Base-by-base conservation (phyloP, 805 yeast species). In the Yamadazyma sp. region DNA sequence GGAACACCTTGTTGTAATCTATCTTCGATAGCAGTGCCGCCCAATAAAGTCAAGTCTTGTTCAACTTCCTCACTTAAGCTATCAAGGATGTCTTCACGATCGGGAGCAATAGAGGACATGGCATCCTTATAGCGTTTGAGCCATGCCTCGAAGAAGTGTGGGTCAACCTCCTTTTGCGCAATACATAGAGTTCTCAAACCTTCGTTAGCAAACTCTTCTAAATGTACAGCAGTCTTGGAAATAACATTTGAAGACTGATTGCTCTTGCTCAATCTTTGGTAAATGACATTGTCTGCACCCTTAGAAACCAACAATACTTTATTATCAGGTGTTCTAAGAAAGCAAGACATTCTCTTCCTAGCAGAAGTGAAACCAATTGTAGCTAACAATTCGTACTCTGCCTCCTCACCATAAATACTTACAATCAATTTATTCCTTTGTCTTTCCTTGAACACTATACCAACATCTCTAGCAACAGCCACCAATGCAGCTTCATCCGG, bases 401-500 rank as follows among this genome's bases (percentile, higher is more conserved):
- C 44, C 6, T 61, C 58, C 27, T 61, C 48, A 3, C 85, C 84
- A 37, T 73, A 73, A 2, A 69, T 54, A 5, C 65, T 64, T 34
- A 76, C 42, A 0, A 59, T 45, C 25, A 80, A 62, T 3, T 71
- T 64, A 26, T 68, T 69, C 53, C 83, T 69, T 14, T 70, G 68
- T 29, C 79, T 67, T 28, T 74, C 82, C 15, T 71, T 59, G 53
- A 82, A 75, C 0, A 75, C 80, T 47, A 80, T 71, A 7, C 95
- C 95, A 20, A 84, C 49, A 54, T 83, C 91, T 35, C 85, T 66
- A 1, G 91, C 91, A 31, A 76, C 81, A 2, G 82, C 68, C n/a
- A 85, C 91, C 37, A 84, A 67, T 1, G 93, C 90, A 28, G 82
- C 78, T 56, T 84, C 95, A 62, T 84, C 95, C 0, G 95, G 95